Percentiles rank a stretch among this genome's conserved stretches.
Evolutionary conservation across 2,329 filamentous ascomycete genomes (phyloP).

Genomic region (Colletotrichum agaves): DNA sequence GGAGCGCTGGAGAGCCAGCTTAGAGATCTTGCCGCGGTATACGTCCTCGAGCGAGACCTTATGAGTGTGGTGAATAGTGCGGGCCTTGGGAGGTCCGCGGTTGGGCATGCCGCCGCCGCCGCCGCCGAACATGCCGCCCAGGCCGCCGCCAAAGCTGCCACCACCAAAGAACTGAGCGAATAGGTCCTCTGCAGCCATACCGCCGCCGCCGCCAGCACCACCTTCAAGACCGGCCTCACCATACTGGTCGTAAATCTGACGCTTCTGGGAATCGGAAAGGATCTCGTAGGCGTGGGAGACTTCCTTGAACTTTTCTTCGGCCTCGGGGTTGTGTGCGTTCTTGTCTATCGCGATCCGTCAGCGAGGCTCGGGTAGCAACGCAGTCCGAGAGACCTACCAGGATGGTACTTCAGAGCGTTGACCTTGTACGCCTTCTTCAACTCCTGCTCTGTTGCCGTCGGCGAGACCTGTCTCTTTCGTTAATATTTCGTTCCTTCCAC

Average conservation of each 20-base stretch:
- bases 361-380: background rate
- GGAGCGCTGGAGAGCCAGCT: constrained; percentile 95
- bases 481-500: background rate
- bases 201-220: constrained; percentile 77
- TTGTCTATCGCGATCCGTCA: constrained; percentile 73
- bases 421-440: constrained; percentile 92
- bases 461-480: constrained; percentile 69
- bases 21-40: constrained; percentile 97
- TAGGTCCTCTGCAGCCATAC: constrained; percentile 95
- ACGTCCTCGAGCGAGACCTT: constrained; percentile 98
- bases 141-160: constrained; percentile 76
- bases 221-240: constrained; percentile 96
- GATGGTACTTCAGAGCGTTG: constrained; percentile 84
- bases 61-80: constrained; percentile 98
- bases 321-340: constrained; percentile 92
- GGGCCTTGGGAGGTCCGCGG: constrained; percentile 85
- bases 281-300: constrained; percentile 96
- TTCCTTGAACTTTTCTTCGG: constrained; percentile 98
- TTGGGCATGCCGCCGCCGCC: constrained; percentile 76
- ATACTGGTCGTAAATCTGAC: constrained; percentile 94
- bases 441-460: constrained; percentile 83
- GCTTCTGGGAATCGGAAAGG: constrained; percentile 91
- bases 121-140: constrained; percentile 81
- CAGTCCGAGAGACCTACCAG: constrained; percentile 67
- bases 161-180: constrained; percentile 97